Conservation (phyloP, 2,329 filamentous ascomycete species). For the Aspergillus aculeatus region DNA sequence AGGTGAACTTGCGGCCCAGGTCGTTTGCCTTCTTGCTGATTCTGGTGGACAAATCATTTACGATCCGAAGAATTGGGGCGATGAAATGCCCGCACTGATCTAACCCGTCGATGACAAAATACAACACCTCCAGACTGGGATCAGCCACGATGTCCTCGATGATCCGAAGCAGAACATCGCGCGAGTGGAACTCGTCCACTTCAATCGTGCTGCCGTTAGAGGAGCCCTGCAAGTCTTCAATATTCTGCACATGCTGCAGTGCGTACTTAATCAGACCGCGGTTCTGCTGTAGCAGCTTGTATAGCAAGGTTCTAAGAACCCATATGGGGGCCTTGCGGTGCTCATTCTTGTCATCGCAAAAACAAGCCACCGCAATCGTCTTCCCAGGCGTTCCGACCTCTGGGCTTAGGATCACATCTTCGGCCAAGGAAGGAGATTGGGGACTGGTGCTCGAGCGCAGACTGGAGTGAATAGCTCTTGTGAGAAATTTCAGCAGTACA, state of each 20-base stretch:
- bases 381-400: background rate
- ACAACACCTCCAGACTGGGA: background rate
- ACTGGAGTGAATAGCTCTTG: background rate
- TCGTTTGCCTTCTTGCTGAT: background rate
- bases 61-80: background rate
- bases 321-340: background rate
- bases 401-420: background rate
- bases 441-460: background rate
- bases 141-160: background rate
- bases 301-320: conserved; percentile 1
- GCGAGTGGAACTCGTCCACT: background rate
- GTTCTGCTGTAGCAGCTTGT: background rate
- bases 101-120: background rate
- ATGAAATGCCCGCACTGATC: background rate
- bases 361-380: background rate
- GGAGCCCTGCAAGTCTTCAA: background rate
- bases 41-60: background rate
- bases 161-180: background rate
- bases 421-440: background rate
- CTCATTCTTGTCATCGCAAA: conserved; percentile 1
- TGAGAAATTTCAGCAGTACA: background rate
- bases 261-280: background rate
- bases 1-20: background rate
- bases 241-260: background rate
- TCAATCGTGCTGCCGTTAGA: background rate